Evolutionary conservation across 2,329 filamentous ascomycete genomes (phyloP).

Genomic region (Sarocladiaceae sp.): DNA sequence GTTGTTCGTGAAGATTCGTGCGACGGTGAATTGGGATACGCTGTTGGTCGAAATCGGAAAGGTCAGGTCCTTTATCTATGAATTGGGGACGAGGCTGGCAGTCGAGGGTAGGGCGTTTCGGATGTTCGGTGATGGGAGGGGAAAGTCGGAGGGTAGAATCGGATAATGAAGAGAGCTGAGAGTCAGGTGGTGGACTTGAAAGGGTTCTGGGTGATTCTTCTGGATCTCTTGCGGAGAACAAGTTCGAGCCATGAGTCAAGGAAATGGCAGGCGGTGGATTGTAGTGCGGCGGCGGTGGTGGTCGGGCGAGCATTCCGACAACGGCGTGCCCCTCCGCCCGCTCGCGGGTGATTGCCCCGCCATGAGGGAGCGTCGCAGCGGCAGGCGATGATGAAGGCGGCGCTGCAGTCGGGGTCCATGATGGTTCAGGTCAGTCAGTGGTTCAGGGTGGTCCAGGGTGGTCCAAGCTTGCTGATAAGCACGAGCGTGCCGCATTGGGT

Average conservation of each 20-base stretch:
- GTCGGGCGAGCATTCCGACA: conserved; percentile 8
- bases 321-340: conserved; percentile 6
- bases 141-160: neutral
- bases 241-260: conserved; percentile 6
- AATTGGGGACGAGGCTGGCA: no score
- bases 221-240: neutral
- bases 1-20: neutral
- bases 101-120: no score
- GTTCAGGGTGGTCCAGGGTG: no score
- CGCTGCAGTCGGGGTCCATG: no score
- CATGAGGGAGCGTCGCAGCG: no score
- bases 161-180: neutral
- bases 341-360: conserved; percentile 5
- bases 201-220: conserved; percentile 2
- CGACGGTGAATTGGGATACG: neutral
- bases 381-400: no score
- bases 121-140: neutral
- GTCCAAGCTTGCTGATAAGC: no score
- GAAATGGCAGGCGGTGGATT: neutral
- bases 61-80: no score
- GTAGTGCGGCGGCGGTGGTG: neutral
- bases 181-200: conserved; percentile 1
- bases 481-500: no score
- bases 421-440: no score
- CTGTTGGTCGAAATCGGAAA: no score